phyloP scores from a whole-genome alignment of 2,329 filamentous ascomycete genomes.

The Trichoderma brevicompactum region DNA sequence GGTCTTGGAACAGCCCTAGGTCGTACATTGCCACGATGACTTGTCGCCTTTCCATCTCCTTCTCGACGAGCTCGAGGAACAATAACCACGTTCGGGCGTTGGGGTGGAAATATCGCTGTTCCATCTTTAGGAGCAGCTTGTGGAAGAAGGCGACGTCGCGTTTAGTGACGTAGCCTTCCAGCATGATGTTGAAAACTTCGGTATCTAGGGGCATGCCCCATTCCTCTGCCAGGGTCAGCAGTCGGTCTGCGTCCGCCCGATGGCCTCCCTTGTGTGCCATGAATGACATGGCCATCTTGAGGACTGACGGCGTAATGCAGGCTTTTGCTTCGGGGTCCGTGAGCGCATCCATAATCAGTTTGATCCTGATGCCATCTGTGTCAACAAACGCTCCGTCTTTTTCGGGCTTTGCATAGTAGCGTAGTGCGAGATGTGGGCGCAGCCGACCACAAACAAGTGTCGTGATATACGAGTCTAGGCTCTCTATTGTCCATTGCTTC shows the following conservation, averaged over 20 bases:
- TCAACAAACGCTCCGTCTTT: constrained; percentile 39
- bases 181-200: constrained; percentile 54
- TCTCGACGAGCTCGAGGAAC: constrained; percentile 59
- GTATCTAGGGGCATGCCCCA: constrained; percentile 50
- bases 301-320: constrained; percentile 45
- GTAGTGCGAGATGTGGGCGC: constrained; percentile 39
- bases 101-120: constrained; percentile 44
- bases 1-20: constrained; percentile 48
- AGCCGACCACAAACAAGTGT: constrained; percentile 47
- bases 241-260: constrained; percentile 40
- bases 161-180: constrained; percentile 46
- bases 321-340: constrained; percentile 41
- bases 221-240: constrained; percentile 46
- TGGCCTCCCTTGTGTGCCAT: constrained; percentile 45
- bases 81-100: constrained; percentile 54
- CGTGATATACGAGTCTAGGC: constrained; percentile 50
- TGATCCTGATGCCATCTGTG: constrained; percentile 47
- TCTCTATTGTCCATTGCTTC: constrained; percentile 46
- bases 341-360: constrained; percentile 47
- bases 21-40: constrained; percentile 53
- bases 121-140: constrained; percentile 48
- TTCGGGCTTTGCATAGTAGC: constrained; percentile 43
- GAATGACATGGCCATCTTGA: constrained; percentile 52
- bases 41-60: constrained; percentile 57
- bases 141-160: constrained; percentile 50